Evolutionary conservation across 2,329 filamentous ascomycete genomes (phyloP).

Genomic region (Trichoderma citrinoviride): DNA sequence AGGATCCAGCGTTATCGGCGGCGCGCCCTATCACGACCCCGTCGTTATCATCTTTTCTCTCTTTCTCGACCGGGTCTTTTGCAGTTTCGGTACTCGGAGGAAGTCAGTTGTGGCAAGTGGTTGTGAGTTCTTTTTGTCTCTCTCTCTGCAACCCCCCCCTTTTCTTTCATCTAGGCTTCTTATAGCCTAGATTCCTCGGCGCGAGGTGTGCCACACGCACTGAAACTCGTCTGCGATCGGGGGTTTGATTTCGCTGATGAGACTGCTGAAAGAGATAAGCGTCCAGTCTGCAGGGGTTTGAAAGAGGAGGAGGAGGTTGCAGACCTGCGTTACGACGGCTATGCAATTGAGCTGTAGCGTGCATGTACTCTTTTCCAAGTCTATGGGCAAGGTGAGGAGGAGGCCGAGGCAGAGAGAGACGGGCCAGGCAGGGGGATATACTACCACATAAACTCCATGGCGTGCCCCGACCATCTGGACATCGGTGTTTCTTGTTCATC

Average conservation of each 20-base stretch:
- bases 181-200: neutral
- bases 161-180: neutral
- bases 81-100: neutral
- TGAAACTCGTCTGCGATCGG: slow-evolving; percentile 1
- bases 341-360: neutral
- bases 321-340: neutral
- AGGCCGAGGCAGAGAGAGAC: slow-evolving; percentile 5
- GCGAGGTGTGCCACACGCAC: neutral
- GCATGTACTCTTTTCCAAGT: neutral
- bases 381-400: slow-evolving; percentile 7
- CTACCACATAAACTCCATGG: slow-evolving; percentile 4
- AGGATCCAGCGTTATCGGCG: slow-evolving; percentile 1
- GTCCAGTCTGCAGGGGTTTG: neutral
- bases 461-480: neutral
- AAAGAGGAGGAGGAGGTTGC: neutral
- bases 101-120: neutral
- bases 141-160: neutral
- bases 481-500: neutral
- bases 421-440: neutral
- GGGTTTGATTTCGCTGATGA: neutral
- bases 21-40: slow-evolving; percentile 12
- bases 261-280: slow-evolving; percentile 2
- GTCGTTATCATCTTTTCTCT: slow-evolving; percentile 9
- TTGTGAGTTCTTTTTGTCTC: slow-evolving; percentile 3
- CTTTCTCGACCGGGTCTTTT: neutral